These are phyloP conservation scores for Tritrichomonas foetus DNA, from an alignment of 208 protist genomes.

Conservation along the genomic window DNA sequence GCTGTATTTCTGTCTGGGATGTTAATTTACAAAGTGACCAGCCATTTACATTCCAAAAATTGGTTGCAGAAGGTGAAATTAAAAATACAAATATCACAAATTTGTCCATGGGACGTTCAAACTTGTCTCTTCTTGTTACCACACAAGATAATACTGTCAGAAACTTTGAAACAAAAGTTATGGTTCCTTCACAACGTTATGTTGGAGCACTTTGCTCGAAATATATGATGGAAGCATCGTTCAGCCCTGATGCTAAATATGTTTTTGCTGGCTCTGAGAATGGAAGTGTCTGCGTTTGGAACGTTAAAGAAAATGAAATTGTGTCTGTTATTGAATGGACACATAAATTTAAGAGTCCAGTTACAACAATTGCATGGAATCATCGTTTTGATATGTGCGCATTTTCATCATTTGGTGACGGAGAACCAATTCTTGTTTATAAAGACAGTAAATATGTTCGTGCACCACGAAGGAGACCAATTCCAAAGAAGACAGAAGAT, in stretches of 20 bases:
- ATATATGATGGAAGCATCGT: neutral
- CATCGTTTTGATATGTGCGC: neutral
- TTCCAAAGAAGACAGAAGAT: too few species aligned
- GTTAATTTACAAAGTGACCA: too few species aligned
- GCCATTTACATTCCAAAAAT: neutral
- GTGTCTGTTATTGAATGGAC: neutral
- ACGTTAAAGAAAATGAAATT: neutral
- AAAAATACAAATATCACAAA: neutral
- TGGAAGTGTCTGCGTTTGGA: neutral
- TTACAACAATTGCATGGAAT: neutral
- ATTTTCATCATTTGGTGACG: constrained; percentile 29
- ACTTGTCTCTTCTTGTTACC: neutral
- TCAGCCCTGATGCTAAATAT: neutral
- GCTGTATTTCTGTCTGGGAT: too few species aligned
- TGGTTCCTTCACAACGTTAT: neutral
- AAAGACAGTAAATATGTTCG: neutral
- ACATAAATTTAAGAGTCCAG: neutral
- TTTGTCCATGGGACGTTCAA: neutral
- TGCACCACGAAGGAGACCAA: too few species aligned
- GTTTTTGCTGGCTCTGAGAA: constrained; percentile 7
- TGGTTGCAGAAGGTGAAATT: neutral
- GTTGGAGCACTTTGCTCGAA: neutral
- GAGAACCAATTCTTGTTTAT: neutral
- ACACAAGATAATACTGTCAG: neutral
- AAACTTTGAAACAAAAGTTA: neutral